A percentile compares a stretch with the other conserved stretches of the same genome.
Evolutionary conservation across 371 early-diverging fungal genomes (phyloP).

Genomic region (Saksenaea oblongispora): DNA sequence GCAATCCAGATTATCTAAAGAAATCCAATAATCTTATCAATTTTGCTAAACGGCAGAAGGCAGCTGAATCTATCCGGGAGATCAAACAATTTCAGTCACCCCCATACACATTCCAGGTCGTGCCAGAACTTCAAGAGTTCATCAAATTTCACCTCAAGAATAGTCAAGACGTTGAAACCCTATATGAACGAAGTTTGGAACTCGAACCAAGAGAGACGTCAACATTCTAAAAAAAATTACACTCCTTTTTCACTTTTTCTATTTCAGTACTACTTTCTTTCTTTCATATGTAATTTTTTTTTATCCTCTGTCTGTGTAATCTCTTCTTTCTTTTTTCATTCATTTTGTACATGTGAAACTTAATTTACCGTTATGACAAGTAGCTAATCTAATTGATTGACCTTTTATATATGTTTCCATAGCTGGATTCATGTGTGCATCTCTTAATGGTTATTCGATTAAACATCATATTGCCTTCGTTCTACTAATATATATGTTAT

Average conservation of each 20-base stretch:
- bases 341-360: background rate
- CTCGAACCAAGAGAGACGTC: conserved; percentile 61
- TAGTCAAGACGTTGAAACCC: conserved; percentile 59
- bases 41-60: conserved; percentile 84
- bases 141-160: conserved; percentile 60
- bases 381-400: too few species aligned
- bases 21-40: conserved; percentile 74
- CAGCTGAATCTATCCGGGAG: conserved; percentile 86
- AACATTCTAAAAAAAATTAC: conserved; percentile 2
- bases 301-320: background rate
- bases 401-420: too few species aligned
- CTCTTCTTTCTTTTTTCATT: background rate
- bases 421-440: too few species aligned
- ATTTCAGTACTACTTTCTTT: background rate
- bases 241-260: background rate
- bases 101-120: conserved; percentile 72
- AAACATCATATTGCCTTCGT: too few species aligned
- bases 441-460: too few species aligned
- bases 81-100: conserved; percentile 88
- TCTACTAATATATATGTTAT: too few species aligned
- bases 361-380: background rate
- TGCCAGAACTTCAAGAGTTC: conserved; percentile 80
- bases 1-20: conserved; percentile 77
- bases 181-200: conserved; percentile 66
- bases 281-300: background rate